Evolutionary conservation across 2,329 filamentous ascomycete genomes (phyloP), one percentile per base, ranked within the genome.

Genomic region (Epichloe glyceriae): DNA sequence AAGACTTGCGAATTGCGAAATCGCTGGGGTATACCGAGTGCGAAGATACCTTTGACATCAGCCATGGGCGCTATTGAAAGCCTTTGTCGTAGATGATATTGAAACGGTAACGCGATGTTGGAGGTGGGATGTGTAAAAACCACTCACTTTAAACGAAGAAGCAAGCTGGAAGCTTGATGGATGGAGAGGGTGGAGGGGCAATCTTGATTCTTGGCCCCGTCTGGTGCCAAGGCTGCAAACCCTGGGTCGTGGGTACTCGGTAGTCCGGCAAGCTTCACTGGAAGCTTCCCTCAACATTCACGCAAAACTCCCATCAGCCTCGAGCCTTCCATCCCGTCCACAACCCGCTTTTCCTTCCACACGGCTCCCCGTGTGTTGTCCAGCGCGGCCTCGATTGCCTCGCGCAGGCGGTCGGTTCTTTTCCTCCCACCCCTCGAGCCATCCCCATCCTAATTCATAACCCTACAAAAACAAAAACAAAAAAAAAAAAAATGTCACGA

Each of bases 401-500:
- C 7, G 39, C 26, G 30, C 15, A 30, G 14, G 17, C n/a, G 26
- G 19, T 26, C n/a, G 26, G 19, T 26, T 14, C 20, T 5, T 37
- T 44, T 22, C 40, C 15, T 19, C 15, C 49, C 15, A 3, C 10
- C 11, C 39, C 19, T 11, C 8, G 26, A 30, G 26, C 26, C 7
- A 10, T 10, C 26, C 26, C 26, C 8, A 30, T 30, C 26, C 39
- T 11, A 12, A 11, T 5, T 19, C 11, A 26, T 26, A 26, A 49
- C 15, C 38, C n/a, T 33, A 19, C 20, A 37, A 47, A 17, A 39
- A 5, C 38, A 38, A 37, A 26, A 19, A n/a, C n/a, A n/a, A 37
- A 4, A 14, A 20, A n/a, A 44, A 66, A 2, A 14, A 20, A n/a
- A 42, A 66, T 66, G 64, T 63, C 64, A 48, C 60, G 60, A 35